Conservation (phyloP, 495 filamentous ascomycete genomes). For the Daldinia vernicosa region DNA sequence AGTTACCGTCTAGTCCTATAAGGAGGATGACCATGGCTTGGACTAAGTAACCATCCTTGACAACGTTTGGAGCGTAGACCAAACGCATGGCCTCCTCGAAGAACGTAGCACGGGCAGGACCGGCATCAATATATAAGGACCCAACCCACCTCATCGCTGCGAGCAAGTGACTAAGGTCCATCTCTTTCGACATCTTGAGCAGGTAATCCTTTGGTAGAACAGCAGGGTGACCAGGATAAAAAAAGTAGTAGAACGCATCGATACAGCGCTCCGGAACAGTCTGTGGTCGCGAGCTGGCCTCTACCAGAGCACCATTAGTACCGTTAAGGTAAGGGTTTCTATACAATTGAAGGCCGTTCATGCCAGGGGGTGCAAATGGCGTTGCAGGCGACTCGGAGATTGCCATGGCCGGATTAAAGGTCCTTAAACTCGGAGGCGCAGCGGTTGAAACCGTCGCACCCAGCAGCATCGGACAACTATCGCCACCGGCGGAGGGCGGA, state of each 20-base stretch:
- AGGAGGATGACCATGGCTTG: constrained; percentile 81
- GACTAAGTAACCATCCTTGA: constrained; percentile 71
- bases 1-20: constrained; percentile 79
- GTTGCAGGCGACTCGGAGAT: constrained; percentile 52
- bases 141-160: constrained; percentile 77
- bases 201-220: constrained; percentile 61
- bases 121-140: constrained; percentile 65
- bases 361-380: constrained; percentile 48
- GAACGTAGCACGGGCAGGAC: constrained; percentile 59
- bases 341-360: constrained; percentile 50
- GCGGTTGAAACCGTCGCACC: constrained; percentile 44
- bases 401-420: constrained; percentile 51
- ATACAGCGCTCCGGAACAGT: constrained; percentile 60
- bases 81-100: constrained; percentile 67
- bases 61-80: constrained; percentile 57
- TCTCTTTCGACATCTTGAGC: constrained; percentile 55
- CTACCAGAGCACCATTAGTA: constrained; percentile 44
- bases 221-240: constrained; percentile 76
- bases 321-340: constrained; percentile 50
- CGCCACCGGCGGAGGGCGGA: constrained; percentile 47
- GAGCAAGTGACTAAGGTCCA: constrained; percentile 55
- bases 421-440: constrained; percentile 41
- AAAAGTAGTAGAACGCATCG: constrained; percentile 68
- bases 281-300: constrained; percentile 43
- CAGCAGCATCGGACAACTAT: constrained; percentile 58